Conservation (phyloP, 2,329 filamentous ascomycete species). For the Aspergillus flavus region DNA sequence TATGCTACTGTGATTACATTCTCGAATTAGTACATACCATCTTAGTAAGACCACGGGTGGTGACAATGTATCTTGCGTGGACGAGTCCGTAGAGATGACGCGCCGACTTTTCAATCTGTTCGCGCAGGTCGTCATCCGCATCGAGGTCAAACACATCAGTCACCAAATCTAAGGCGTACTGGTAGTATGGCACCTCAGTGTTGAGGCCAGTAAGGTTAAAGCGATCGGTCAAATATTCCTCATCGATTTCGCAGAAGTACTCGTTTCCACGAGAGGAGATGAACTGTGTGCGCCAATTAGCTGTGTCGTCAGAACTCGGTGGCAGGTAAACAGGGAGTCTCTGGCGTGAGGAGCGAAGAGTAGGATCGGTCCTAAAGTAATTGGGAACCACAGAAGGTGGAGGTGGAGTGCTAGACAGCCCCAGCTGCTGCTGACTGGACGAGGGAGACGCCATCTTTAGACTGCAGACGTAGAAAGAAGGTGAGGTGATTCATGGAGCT, state of each 20-base stretch:
- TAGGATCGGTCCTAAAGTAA: background rate
- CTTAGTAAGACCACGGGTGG: conserved; percentile 87
- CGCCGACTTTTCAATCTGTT: conserved; percentile 96
- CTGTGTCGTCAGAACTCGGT: background rate
- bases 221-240: conserved; percentile 95
- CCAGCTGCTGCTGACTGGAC: background rate
- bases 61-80: conserved; percentile 95
- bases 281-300: conserved; percentile 63
- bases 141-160: conserved; percentile 99
- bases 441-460: background rate
- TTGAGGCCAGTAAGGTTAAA: conserved; percentile 98
- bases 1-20: too few species aligned
- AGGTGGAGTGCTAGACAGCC: background rate
- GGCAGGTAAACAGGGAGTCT: background rate
- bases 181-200: conserved; percentile 97
- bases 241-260: conserved; percentile 99
- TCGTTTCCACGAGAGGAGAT: conserved; percentile 97
- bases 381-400: background rate
- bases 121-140: conserved; percentile 96
- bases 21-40: conserved; percentile 67
- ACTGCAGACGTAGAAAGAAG: background rate
- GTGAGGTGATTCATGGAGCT: background rate
- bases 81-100: conserved; percentile 94
- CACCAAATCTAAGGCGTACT: conserved; percentile 95
- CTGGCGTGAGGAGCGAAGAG: background rate